Base-by-base conservation (phyloP, 805 yeast genomes). In the Ogataea trehaloabstinens region DNA sequence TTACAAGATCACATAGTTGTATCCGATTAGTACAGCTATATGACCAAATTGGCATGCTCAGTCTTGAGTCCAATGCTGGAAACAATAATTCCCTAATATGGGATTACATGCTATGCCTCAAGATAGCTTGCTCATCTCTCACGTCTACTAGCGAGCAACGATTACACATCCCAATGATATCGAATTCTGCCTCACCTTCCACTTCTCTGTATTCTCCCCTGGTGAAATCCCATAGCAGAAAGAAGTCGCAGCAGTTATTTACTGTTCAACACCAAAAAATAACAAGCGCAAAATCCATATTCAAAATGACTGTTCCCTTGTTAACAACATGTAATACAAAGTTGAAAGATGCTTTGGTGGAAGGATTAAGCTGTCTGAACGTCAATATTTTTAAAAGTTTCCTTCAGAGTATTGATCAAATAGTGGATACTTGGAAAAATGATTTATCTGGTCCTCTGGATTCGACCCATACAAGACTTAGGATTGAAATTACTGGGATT, bases 91-190 rank as follows among this genome's bases (percentile, higher is more conserved):
- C 65, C 11, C 43, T 61, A 15, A 52, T 61, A 21, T 59, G 66
- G 63, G 67, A 62, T 36, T 63, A 60, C 38, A 85, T 85, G 60
- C 68, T 90, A 3, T 93, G 83, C 55, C 64, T 93, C 52, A 84
- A 91, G 31, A 93, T 89, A 41, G 96, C 96, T 0, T 91, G 98
- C 54, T 80, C 91, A 15, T 87, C 96, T 0, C 63, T 93, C 46
- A 93, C 99, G 0, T 78, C 95, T 0, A 89, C 97, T 0, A 85
- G 78, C 44, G 95, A 89, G 41, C 96, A 89, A 55, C 79, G 85
- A 49, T 62, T 88, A 13, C 82, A 78, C 45, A 74, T 80, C n/a
- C 82, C 85, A 0, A 63, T 63, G 2, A 22, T 56, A 11, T 43
- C 46, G 24, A 31, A 47, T 2, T 37, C 40, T 4, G 45, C 37